Percentiles rank a stretch among this genome's conserved stretches.
Conservation (phyloP, 2,329 filamentous ascomycete species). For the Pyrenochaeta sp. region DNA sequence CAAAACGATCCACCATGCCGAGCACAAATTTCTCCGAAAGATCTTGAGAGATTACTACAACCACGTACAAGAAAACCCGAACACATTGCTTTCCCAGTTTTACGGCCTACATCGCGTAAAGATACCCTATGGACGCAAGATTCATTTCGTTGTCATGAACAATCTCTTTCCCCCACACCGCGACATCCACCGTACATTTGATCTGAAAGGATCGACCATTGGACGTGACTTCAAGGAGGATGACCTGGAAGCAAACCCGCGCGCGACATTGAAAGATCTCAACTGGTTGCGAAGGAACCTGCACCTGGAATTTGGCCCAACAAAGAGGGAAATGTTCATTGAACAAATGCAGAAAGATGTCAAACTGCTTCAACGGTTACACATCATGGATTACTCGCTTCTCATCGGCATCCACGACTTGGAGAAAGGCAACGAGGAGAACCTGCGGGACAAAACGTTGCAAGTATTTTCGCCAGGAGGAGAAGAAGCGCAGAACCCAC, state of each 20-base stretch:
- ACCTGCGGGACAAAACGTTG: constrained; percentile 85
- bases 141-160: constrained; percentile 99
- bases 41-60: constrained; percentile 91
- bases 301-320: constrained; percentile 84
- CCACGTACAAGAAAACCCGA: constrained; percentile 91
- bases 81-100: constrained; percentile 96
- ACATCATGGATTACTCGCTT: constrained; percentile 99
- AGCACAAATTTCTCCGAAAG: constrained; percentile 86
- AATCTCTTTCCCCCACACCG: constrained; percentile 97
- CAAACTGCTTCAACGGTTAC: constrained; percentile 80
- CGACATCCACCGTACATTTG: constrained; percentile 96
- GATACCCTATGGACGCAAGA: constrained; percentile 97
- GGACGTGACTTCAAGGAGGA: constrained; percentile 92
- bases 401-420: constrained; percentile 94
- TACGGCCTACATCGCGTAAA: constrained; percentile 97
- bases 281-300: constrained; percentile 92
- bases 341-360: constrained; percentile 91
- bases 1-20: constrained; percentile 97
- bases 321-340: constrained; percentile 87
- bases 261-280: constrained; percentile 93
- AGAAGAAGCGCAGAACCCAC: constrained; percentile 57
- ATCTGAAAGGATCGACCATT: constrained; percentile 94
- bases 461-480: constrained; percentile 93
- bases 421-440: constrained; percentile 91
- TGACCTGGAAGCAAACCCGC: constrained; percentile 83